Percentiles rank a stretch among this genome's conserved stretches.
Evolutionary conservation across 2,329 filamentous ascomycete genomes (phyloP).

Genomic region (Aspergillus pseudoterreus): DNA sequence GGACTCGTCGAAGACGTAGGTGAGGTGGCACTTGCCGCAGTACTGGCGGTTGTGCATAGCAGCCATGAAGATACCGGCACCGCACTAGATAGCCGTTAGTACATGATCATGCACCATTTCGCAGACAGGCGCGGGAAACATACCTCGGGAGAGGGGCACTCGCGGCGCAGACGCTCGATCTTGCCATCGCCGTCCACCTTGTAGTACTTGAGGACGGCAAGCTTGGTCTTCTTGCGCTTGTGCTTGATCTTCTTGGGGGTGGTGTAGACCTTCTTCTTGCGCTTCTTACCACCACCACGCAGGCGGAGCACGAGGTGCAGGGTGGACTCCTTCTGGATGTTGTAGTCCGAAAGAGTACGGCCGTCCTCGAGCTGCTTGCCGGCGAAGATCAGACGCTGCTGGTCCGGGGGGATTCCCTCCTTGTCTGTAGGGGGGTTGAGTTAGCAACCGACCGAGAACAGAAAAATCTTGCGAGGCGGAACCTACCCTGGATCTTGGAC

Average conservation of each 20-base stretch:
- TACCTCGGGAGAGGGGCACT: conserved; percentile 90
- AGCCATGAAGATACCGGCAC: conserved; percentile 99
- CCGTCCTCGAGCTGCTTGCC: conserved; percentile 99
- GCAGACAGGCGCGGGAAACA: conserved; percentile 40
- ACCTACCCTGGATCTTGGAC: conserved; percentile 78
- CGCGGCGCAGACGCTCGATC: conserved; percentile 97
- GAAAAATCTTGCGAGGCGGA: neutral
- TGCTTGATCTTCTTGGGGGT: conserved; percentile 99
- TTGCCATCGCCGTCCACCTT: conserved; percentile 99
- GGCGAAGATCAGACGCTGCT: conserved; percentile 99
- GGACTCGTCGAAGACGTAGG: conserved; percentile 67
- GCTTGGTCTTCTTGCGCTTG: conserved; percentile 99
- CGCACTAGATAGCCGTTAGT: conserved; percentile 62
- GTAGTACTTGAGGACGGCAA: conserved; percentile 99
- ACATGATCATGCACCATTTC: neutral
- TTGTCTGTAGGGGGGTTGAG: conserved; percentile 65
- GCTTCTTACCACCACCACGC: conserved; percentile 98
- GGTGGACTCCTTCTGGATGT: conserved; percentile 99
- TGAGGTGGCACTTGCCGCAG: conserved; percentile 72
- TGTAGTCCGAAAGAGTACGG: conserved; percentile 98
- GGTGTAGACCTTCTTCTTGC: conserved; percentile 99
- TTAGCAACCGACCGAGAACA: no score
- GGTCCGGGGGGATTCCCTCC: conserved; percentile 98
- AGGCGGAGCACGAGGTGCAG: conserved; percentile 97
- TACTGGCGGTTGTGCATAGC: conserved; percentile 99